Conservation (phyloP, 1,284 basidiomycete genomes). For the Chalciporus sp. region DNA sequence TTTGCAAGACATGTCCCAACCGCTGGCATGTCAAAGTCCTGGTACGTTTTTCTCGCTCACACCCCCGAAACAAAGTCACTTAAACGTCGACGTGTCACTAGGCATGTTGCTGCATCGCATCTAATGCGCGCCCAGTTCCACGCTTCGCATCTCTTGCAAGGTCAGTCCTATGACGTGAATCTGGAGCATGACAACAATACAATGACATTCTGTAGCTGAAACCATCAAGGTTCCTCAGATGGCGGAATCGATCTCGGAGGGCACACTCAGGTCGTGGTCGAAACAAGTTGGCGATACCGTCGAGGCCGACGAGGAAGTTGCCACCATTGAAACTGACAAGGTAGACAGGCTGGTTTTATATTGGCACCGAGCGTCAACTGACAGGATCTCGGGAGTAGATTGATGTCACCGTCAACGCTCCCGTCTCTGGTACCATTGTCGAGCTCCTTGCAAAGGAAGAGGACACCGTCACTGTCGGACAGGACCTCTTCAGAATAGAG, state of each 20-base stretch:
- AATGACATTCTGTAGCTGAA: conserved; percentile 54
- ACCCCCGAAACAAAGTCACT: background rate
- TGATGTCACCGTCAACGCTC: conserved; percentile 96
- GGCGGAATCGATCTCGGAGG: conserved; percentile 99
- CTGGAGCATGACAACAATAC: conserved; percentile 11
- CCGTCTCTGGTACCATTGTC: conserved; percentile 85
- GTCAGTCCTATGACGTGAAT: conserved; percentile 41
- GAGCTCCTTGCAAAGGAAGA: conserved; percentile 91
- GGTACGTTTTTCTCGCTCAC: conserved; percentile 42
- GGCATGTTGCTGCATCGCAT: conserved; percentile 50
- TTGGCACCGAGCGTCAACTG: background rate
- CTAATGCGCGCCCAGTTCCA: conserved; percentile 65
- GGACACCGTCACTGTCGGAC: conserved; percentile 92
- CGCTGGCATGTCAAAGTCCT: conserved; percentile 48
- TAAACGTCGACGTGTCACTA: conserved; percentile 23
- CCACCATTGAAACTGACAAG: conserved; percentile 99
- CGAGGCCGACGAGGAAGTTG: conserved; percentile 92
- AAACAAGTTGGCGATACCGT: conserved; percentile 95
- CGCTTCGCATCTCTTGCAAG: conserved; percentile 66
- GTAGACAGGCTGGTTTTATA: conserved; percentile 42
- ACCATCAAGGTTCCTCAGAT: conserved; percentile 97
- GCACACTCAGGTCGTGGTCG: conserved; percentile 93
- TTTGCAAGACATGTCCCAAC: conserved; percentile 42
- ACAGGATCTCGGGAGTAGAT: conserved; percentile 59
- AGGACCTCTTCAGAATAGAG: conserved; percentile 93